Evolutionary conservation across 2,329 filamentous ascomycete genomes (phyloP), one percentile per base, ranked within the genome.

Genomic region (Ilyonectria sp.): DNA sequence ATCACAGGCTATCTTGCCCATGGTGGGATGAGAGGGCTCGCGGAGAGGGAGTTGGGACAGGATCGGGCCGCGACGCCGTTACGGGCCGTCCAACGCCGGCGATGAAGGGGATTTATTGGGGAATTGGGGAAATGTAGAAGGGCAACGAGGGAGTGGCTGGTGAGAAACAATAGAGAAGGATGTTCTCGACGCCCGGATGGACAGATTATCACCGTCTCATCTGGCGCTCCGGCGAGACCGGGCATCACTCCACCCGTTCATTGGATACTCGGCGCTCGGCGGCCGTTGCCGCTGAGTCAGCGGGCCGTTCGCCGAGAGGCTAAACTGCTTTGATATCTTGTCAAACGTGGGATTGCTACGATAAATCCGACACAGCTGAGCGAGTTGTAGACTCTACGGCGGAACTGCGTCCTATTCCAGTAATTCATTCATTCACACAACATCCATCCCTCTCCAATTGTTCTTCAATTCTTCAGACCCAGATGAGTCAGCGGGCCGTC

Each of bases 201-300:
- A 17, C 5, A 35, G 29, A 33, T 33, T 4, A 21, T 37, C 10
- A 6, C 50, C n/a, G 15, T n/a, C 15, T 17, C 8, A 9, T 50
- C 1, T 19, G 23, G 3, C 35, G 19, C 26, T 17, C 15, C 10
- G 35, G n/a, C 9, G 19, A 37, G 13, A 29, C 31, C 21, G 49
- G 19, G 49, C 31, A 8, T 29, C 29, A n/a, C 17, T n/a, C n/a
- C 15, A 8, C 15, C n/a, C 17, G 11, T 33, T 43, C 15, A 43
- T 43, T 43, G 40, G 40, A 43, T 17, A 15, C 4, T 53, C 49
- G 49, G 49, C n/a, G 11, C 31, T 53, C n/a, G 17, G 29, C n/a
- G 29, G n/a, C 13, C 5, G 10, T 13, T 50, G 8, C 57, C 57
- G 57, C 57, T 60, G 43, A 60, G 44, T 60, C 57, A 60, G 43